Base-by-base conservation (phyloP, 2,329 filamentous ascomycete species). In the Monosporascus sp. region DNA sequence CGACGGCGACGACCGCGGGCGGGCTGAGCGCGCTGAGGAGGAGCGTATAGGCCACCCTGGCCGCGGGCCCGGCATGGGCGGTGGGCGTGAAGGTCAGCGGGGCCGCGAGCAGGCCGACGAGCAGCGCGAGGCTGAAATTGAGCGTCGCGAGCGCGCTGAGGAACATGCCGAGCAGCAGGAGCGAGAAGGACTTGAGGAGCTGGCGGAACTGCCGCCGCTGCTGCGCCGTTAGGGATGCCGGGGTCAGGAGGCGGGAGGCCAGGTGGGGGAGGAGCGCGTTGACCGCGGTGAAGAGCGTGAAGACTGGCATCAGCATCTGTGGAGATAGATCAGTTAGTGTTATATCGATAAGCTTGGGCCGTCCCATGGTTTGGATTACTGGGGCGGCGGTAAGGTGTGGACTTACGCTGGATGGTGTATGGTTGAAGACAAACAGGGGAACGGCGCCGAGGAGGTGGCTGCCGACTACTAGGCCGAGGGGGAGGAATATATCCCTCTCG, bases 71-170 rank as follows among this genome's bases (percentile, higher is more conserved):
- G 14, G 64, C 62, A 1, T 72, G 69, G 51, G 74, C 75, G 0
- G 82, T 78, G 7, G 71, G 78, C 18, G 87, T 76, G 67, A 96
- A 97, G n/a, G 85, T 86, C 15, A 97, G 76, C 0, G 93, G 93
- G 3, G 82, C 76, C 44, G 89, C 85, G 46, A 93, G 74, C 2
- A 97, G 74, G 38, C 94, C 94, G 49, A 97, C 78, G 38, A 96
- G 77, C 67, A 97, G 87, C 48, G 91, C 86, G 15, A 97, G 85
- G 3, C 88, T 91, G 77, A 99, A 99, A 73, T 99, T 99, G 50
- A 99, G 82, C 0, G 93, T 99, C 2, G 94, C 93, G 14, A 99
- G 86, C 1, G 92, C 88, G 14, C 92, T 92, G 59, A 99, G 84
- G 63, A 91, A 92, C 76, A 97, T 89, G 63, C 94, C 94, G 0